A percentile compares a stretch with the other conserved stretches of the same genome.
These are phyloP conservation scores for Carpinus viminea DNA, from an alignment of 306 rosid genomes.

Conservation along the genomic window DNA sequence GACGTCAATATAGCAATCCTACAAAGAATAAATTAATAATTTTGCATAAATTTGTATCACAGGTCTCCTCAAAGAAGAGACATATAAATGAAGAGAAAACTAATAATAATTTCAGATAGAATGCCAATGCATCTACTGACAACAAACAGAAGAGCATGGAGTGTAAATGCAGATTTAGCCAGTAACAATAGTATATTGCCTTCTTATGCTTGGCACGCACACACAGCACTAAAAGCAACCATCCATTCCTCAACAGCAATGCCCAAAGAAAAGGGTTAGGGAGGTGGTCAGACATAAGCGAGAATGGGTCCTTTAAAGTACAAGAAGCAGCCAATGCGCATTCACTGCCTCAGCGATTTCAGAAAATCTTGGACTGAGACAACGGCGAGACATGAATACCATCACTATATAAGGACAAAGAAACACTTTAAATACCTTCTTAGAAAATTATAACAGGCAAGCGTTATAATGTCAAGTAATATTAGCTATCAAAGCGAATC, in stretches of 20 bases:
- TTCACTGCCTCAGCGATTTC: not conserved
- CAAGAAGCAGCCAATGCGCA: not conserved
- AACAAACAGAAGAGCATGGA: not conserved
- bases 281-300: not conserved
- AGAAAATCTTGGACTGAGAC: not conserved
- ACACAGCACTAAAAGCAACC: not conserved
- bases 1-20: constrained; percentile 96
- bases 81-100: not conserved
- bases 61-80: not conserved
- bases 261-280: not conserved
- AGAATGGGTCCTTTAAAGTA: not conserved
- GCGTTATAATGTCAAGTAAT: not conserved
- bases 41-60: constrained; percentile 9
- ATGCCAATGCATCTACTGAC: not conserved
- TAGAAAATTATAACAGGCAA: not conserved
- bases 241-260: not conserved
- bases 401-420: not conserved
- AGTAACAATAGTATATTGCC: not conserved
- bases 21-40: constrained; percentile 37
- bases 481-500: not conserved
- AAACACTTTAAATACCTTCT: not conserved
- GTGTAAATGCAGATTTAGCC: not conserved
- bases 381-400: not conserved
- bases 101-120: not conserved
- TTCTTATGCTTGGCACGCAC: not conserved